Percentiles rank a stretch among this genome's conserved stretches.
phyloP scores from a whole-genome alignment of 768 basidiomycete genomes.

The Naganishia vishniacii region DNA sequence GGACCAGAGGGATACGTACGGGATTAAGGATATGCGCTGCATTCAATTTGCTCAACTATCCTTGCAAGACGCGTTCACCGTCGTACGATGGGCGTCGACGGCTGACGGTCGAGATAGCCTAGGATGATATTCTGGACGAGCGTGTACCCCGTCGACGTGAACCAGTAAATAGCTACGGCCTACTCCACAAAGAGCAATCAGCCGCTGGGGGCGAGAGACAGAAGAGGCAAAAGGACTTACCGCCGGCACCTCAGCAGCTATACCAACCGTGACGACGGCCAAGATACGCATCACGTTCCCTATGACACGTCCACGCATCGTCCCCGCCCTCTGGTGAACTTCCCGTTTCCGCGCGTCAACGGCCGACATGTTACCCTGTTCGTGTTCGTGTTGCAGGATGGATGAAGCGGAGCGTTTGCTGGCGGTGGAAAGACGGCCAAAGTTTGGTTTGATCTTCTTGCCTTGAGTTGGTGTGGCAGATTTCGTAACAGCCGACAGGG shows the following conservation, averaged over 20 bases:
- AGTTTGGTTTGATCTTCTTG: constrained; percentile 7
- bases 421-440: neutral
- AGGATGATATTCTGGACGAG: constrained; percentile 44
- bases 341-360: constrained; percentile 4
- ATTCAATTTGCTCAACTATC: neutral
- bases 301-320: constrained; percentile 30
- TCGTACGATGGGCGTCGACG: neutral
- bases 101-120: constrained; percentile 3
- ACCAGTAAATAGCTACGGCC: constrained; percentile 50
- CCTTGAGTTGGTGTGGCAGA: too few species aligned
- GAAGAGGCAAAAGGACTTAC: constrained; percentile 34
- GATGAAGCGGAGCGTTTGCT: neutral
- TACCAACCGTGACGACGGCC: constrained; percentile 44
- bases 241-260: constrained; percentile 46
- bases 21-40: neutral
- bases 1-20: neutral
- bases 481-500: too few species aligned
- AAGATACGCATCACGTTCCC: constrained; percentile 41
- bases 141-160: constrained; percentile 45
- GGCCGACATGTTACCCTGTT: constrained; percentile 8
- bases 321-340: constrained; percentile 18
- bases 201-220: too few species aligned
- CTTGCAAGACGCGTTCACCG: neutral
- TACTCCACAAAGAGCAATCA: constrained; percentile 27
- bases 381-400: constrained; percentile 19